Base-by-base conservation (phyloP, 73 alveolate genomes). In the Diophrys appendiculata region DNA sequence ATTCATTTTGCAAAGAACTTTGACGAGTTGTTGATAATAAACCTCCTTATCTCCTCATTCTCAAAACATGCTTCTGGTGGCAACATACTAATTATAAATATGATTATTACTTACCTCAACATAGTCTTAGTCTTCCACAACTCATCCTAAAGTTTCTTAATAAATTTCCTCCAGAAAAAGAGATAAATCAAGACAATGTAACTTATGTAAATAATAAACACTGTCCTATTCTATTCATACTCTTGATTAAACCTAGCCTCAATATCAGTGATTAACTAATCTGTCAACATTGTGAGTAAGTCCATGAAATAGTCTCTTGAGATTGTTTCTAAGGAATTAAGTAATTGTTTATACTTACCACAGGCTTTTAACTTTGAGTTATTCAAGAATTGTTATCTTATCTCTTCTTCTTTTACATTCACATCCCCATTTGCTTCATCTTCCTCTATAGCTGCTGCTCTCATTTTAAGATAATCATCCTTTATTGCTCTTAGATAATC, bases 121-220 rank as follows among this genome's bases (percentile, higher is more conserved):
- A 80, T 64, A 1, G 89, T 35, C 52, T 80, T 80, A 11, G 89
- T 80, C 53, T 65, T 80, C 89, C 89, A 80, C 24, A 80, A 35
- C 33, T 80, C 89, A 32, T 80, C 73, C 26, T 77, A 30, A 76
- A 80, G 26, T 0, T 68, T 64, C 31, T 8, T 5, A 56, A 80
- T 60, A 60, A 80, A 80, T 33, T 67, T 80, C 35, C 78, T 35
- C 89, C 89, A 80, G 34, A 80, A 54, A 24, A 80, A 70, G 54
- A 72, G 2, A 30, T 80, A 80, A 8, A 80, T 43, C 22, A 54
- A 56, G 64, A 72, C 77, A 3, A 72, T 72, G 28, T 80, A 80
- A 1, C 70, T 72, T n/a, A 80, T 71, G 83, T 80, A 80, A 55
- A 80, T 56, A n/a, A 53, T 80, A 52, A 80, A 80, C 1, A 80